These are phyloP conservation scores for Actinomortierella ambigua DNA, from an alignment of 371 early-diverging fungal species.

Conservation along the genomic window DNA sequence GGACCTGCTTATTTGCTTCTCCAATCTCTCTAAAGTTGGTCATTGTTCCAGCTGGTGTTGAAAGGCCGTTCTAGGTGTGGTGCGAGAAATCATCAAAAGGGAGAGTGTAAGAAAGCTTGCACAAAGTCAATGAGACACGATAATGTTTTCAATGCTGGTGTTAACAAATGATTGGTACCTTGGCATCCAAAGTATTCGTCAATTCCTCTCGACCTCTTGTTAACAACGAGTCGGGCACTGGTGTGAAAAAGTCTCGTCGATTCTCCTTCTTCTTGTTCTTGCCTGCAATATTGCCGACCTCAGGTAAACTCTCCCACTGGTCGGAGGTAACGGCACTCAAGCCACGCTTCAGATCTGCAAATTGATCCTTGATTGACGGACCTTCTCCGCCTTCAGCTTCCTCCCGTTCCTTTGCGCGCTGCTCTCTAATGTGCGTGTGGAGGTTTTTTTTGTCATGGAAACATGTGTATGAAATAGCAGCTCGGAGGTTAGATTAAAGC, in stretches of 20 bases:
- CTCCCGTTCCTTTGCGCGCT: slow-evolving; percentile 62
- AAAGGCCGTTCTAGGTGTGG: slow-evolving; percentile 52
- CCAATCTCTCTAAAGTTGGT: slow-evolving; percentile 93
- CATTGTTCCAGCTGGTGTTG: slow-evolving; percentile 65
- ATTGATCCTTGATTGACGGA: slow-evolving; percentile 86
- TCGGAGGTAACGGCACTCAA: slow-evolving; percentile 75
- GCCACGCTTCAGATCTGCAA: slow-evolving; percentile 90
- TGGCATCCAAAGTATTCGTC: slow-evolving; percentile 64
- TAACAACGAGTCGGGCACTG: slow-evolving; percentile 87
- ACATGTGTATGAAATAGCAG: not conserved
- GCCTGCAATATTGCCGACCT: slow-evolving; percentile 90
- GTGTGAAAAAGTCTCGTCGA: slow-evolving; percentile 63
- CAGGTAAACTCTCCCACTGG: slow-evolving; percentile 94
- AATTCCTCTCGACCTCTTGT: slow-evolving; percentile 66
- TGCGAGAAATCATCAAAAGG: not conserved
- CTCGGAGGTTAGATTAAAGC: not conserved
- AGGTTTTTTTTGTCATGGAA: not conserved
- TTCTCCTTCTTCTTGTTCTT: slow-evolving; percentile 75
- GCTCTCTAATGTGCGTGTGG: slow-evolving; percentile 48
- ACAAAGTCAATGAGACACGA: too few species aligned
- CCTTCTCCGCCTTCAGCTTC: slow-evolving; percentile 60
- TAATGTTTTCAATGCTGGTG: too few species aligned
- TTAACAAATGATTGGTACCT: slow-evolving; percentile 24
- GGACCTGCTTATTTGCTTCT: slow-evolving; percentile 89
- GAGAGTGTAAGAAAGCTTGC: too few species aligned